phyloP scores from a whole-genome alignment of 2,329 filamentous ascomycete genomes.

The Ophiostoma angusticollis region DNA sequence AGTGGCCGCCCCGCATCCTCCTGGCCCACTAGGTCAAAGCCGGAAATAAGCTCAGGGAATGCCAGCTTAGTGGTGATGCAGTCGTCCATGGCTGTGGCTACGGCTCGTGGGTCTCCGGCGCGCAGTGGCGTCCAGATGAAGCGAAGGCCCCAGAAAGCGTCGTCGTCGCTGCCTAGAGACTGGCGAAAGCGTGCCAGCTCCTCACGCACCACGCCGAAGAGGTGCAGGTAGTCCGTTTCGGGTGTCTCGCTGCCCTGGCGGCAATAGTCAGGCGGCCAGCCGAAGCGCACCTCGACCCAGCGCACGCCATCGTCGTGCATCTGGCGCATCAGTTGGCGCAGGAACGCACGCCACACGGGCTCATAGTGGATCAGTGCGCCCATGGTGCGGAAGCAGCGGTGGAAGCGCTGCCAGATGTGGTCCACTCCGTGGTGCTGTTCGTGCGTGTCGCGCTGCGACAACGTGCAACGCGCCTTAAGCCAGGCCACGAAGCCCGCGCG shows the following conservation, averaged over 20 bases:
- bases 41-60: slow-evolving; percentile 68
- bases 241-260: slow-evolving; percentile 49
- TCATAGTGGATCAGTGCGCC: slow-evolving; percentile 75
- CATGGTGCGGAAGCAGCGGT: slow-evolving; percentile 58
- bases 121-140: slow-evolving; percentile 77
- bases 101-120: slow-evolving; percentile 44
- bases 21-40: slow-evolving; percentile 82
- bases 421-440: slow-evolving; percentile 74
- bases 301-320: slow-evolving; percentile 70
- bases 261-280: slow-evolving; percentile 60
- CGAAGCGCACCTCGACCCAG: slow-evolving; percentile 69
- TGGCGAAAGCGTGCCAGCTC: slow-evolving; percentile 68
- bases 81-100: slow-evolving; percentile 73
- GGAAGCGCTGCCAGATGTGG: slow-evolving; percentile 75
- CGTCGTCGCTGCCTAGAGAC: slow-evolving; percentile 38
- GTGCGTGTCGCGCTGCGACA: slow-evolving; percentile 59
- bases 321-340: slow-evolving; percentile 56
- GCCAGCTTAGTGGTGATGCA: slow-evolving; percentile 72
- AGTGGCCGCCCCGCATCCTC: slow-evolving; percentile 71
- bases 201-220: slow-evolving; percentile 63
- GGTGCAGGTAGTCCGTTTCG: slow-evolving; percentile 53
- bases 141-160: slow-evolving; percentile 67
- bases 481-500: slow-evolving; percentile 60
- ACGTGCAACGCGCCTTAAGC: slow-evolving; percentile 60
- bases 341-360: slow-evolving; percentile 68